phyloP scores from a whole-genome alignment of 805 yeast species.

The Ogataea degrootiae region DNA sequence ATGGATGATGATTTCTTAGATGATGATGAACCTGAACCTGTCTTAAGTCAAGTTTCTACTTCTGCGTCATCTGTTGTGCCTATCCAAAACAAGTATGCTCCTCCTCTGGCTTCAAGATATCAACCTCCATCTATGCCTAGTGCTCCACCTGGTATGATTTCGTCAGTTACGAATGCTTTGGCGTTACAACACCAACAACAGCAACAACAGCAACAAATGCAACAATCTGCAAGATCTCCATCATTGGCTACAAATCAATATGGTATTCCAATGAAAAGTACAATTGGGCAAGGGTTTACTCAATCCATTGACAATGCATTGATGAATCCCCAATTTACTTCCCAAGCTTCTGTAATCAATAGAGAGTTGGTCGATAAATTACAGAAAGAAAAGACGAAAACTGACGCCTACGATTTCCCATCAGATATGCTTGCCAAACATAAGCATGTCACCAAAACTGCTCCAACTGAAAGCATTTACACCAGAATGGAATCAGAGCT shows the following conservation, averaged over 20 bases:
- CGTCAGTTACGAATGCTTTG: neutral
- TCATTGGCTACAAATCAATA: neutral
- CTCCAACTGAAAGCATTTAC: constrained; percentile 26
- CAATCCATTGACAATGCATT: constrained; percentile 2
- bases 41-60: neutral
- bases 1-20: constrained; percentile 36
- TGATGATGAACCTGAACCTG: constrained; percentile 15
- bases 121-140: neutral
- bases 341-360: constrained; percentile 2
- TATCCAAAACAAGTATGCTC: neutral
- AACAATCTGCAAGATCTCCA: neutral
- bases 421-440: constrained; percentile 42
- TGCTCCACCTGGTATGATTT: neutral
- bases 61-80: neutral
- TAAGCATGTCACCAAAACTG: constrained; percentile 35
- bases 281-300: neutral
- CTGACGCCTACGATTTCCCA: constrained; percentile 80
- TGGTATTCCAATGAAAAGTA: neutral
- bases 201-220: neutral
- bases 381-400: constrained; percentile 48
- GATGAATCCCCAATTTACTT: neutral
- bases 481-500: constrained; percentile 22
- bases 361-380: constrained; percentile 26
- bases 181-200: neutral
- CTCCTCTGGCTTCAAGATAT: neutral